Evolutionary conservation across 352 stramenopile species (phyloP), one percentile per base, ranked within the genome.

Genomic region (Globisporangium ultimum): DNA sequence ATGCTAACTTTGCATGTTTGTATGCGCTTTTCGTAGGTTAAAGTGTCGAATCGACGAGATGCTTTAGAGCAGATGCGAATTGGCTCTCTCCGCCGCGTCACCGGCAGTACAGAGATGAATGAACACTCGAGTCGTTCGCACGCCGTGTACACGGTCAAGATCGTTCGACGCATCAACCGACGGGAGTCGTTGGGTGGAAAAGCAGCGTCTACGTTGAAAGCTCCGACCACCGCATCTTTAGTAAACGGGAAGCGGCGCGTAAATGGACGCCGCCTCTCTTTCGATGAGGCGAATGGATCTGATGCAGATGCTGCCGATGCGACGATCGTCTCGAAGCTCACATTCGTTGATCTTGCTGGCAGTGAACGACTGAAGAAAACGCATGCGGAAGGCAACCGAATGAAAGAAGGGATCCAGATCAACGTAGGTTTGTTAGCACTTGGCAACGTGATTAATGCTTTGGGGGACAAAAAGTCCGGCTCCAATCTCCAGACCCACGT

Each of bases 361-460:
- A 96, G 87, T 42, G 87, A 96, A 53, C 68, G 87, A n/a, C 55
- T 96, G 1, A 96, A 96, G 60, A 89, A 88, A 58, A 96, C 87
- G 2, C 79, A 80, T 52, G 85, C 87, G 12, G 87, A 91, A 63
- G 87, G 87, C 20, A 82, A 78, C 50, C 72, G 87, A 1, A 96
- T 96, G 87, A 96, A 94, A 61, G 87, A 96, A 60, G 87, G 87
- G 0, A 96, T 96, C 48, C 84, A 95, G 61, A 95, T 95, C 53
- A 95, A 95, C 34, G 81, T 94, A 4, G 87, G 87, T 10, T 55
- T 96, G 5, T 70, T 96, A 5, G 87, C 87, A 17, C 66, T 96
- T 0, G 87, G 87, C 21, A 96, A 96, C 50, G 87, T 96, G 12
- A 96, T 96, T 40, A 96, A 92, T 40, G 87, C 87, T 2, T 73